Evolutionary conservation across 208 protist genomes (phyloP), one percentile per base, ranked within the genome.

Genomic region (Leishmania tropica): DNA sequence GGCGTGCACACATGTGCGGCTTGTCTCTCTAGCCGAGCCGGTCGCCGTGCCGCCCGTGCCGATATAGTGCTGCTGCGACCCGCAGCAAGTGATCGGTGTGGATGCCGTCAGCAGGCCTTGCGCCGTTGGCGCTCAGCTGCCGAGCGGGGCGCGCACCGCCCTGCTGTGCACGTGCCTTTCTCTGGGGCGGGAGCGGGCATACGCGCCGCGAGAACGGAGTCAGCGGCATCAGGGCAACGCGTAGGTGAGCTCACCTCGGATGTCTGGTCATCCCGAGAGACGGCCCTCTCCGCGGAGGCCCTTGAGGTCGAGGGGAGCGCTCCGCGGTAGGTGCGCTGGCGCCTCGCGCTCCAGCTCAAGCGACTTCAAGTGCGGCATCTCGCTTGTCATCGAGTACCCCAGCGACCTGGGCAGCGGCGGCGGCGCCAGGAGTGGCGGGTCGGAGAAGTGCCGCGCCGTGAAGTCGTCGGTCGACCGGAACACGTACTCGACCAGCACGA

Each of bases 281-380:
- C 51, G 47, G 72, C 45, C 28, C 31, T 58, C 72, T 58, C 51
- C 51, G 11, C 72, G 72, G 42, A 60, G 45, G 72, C 45, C 31
- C 72, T 79, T 47, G 40, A 74, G 68, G 71, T 87, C 80, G 15
- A 85, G 37, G 58, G 78, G 75, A 10, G 80, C 51, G 31, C 64
- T 70, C 35, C 64, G 88, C 51, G 91, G 91, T 6, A 94, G 51
- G 64, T 92, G 91, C 56, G 73, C 48, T 5, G 89, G 92, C 35
- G 74, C 48, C n/a, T 78, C 67, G 8, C 65, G 35, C 76, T 95
- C 90, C 4, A 92, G 47, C 73, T 95, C 90, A 54, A 95, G 83
- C 21, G 71, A 62, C 40, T 81, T 67, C 75, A 93, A 68, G 77
- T 93, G 85, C 11, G 92, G 92, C 89, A 94, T 94, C 71, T 95